Evolutionary conservation across 2,329 filamentous ascomycete genomes (phyloP), one percentile per base, ranked within the genome.

Genomic region (Sordariomycetes sp.): DNA sequence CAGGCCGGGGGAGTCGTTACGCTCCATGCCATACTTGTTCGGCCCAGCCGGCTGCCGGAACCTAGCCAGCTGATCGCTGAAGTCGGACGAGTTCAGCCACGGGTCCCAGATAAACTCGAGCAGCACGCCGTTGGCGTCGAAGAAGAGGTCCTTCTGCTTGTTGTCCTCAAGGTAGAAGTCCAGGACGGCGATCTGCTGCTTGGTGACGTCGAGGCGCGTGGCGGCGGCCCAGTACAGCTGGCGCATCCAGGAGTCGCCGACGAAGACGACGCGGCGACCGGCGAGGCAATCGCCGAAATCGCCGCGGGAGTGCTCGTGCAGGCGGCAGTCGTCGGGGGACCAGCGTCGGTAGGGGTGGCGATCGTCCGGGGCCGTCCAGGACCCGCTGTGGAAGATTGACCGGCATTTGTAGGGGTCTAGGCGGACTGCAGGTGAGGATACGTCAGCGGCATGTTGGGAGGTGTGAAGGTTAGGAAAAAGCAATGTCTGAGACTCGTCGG

Each of bases 51-150:
- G 62, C 52, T 64, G 60, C 34, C 63, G 65, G 60, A 72, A 76
- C 2, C 64, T 63, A 32, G 66, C 63, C 50, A 82, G 62, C 53
- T 76, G 34, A 6, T 55, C 34, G 20, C 36, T 35, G 15, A 59
- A 45, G 3, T 12, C 10, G 71, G 15, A 68, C 63, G 25, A 70
- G 64, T 64, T 85, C 80, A 85, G 69, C 68, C 72, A 84, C 0
- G 83, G 82, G 65, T 86, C 82, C 80, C 81, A 86, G 12, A 83
- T 65, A 60, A 83, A 84, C 53, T 78, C 69, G 28, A 85, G 62
- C 32, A 65, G 71, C 2, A 80, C 70, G n/a, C 71, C 72, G 15
- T 70, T 69, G 1, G 71, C 70, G 6, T 68, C 66, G 57, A 78
- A 74, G 3, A 69, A 66, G 10, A 61, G 48, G 64, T 80, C 71